Conservation (phyloP, 257 asterid species). For the Vinca minor region DNA sequence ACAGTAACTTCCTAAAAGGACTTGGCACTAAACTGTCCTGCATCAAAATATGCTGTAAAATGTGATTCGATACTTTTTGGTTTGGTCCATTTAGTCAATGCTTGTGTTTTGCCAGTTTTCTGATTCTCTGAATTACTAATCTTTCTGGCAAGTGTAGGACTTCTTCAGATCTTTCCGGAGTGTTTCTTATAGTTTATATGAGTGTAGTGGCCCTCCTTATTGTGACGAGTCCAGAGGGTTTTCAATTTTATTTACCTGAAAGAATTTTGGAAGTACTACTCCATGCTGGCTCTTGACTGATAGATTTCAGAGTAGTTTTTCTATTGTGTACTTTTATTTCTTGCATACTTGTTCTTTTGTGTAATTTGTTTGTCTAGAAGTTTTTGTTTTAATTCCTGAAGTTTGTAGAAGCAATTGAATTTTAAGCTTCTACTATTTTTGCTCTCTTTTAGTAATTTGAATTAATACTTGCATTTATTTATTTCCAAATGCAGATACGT, state of each 20-base stretch:
- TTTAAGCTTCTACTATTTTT: background rate
- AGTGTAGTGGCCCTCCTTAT: background rate
- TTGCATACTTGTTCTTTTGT: background rate
- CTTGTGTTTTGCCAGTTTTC: background rate
- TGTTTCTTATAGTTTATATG: background rate
- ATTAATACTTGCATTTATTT: background rate
- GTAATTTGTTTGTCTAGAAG: background rate
- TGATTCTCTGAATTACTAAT: background rate
- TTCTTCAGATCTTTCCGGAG: background rate
- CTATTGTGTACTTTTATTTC: no score
- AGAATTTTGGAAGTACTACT: background rate
- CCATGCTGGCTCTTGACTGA: conserved; percentile 1
- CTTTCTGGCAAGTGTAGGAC: background rate
- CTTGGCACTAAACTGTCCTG: no score
- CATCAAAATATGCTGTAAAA: background rate
- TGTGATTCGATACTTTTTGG: background rate
- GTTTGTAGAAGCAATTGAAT: background rate
- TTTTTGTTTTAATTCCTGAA: background rate
- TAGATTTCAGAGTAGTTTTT: background rate
- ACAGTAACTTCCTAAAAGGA: no score
- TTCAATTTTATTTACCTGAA: background rate
- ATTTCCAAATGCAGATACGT: background rate
- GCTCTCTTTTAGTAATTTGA: background rate
- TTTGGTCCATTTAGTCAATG: background rate
- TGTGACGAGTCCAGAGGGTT: background rate